Percentiles rank a stretch among this genome's conserved stretches.
Conservation (phyloP, 2,329 filamentous ascomycete species). For the Pyricularia grisea region DNA sequence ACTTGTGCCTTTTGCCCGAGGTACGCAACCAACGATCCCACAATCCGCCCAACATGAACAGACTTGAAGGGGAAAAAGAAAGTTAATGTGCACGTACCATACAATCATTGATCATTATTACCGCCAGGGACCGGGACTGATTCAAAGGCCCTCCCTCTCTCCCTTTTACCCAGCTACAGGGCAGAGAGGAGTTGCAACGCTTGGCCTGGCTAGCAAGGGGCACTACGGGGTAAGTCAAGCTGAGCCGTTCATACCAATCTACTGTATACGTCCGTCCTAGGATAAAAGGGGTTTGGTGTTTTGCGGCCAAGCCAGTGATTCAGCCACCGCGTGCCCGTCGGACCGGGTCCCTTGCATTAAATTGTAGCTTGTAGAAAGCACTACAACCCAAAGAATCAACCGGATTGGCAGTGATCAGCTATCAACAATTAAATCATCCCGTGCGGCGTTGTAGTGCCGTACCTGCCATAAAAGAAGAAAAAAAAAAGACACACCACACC, state of each 20-base stretch:
- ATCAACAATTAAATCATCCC: background rate
- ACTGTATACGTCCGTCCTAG: background rate
- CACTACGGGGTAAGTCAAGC: background rate
- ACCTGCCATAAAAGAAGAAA: no score
- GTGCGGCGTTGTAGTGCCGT: background rate
- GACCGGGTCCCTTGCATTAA: background rate
- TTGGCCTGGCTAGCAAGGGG: background rate
- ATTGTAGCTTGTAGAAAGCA: background rate
- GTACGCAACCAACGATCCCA: background rate
- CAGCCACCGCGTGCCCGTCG: background rate
- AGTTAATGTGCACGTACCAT: background rate
- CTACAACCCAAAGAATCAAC: background rate
- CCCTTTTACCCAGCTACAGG: background rate
- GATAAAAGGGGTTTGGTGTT: background rate
- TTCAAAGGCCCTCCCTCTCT: background rate
- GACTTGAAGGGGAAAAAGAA: background rate
- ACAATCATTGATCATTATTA: background rate
- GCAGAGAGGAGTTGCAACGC: background rate
- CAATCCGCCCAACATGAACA: background rate
- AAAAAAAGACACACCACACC: no score
- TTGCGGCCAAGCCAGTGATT: background rate
- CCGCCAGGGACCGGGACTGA: background rate
- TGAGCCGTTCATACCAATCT: background rate
- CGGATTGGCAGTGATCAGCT: background rate
- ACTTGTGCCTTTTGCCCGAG: background rate